phyloP scores from a whole-genome alignment of 2,329 filamentous ascomycete species.

The Fusarium sarcochroum region DNA sequence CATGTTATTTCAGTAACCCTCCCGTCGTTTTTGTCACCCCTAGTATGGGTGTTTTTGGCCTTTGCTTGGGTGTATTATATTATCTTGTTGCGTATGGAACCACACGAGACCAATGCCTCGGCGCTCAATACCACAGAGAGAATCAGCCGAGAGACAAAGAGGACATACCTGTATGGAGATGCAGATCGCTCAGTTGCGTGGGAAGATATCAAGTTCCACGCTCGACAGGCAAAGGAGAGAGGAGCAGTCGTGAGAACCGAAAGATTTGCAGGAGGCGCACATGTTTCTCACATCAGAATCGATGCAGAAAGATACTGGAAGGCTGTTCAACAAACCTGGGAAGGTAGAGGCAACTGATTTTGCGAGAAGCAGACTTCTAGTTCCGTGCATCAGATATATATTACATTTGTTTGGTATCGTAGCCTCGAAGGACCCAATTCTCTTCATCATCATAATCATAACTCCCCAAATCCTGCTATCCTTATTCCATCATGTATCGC shows the following conservation, averaged over 20 bases:
- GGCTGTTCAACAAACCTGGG: slow-evolving; percentile 63
- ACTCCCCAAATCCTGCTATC: neutral
- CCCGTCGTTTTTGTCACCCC: slow-evolving; percentile 52
- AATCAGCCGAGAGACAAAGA: slow-evolving; percentile 57
- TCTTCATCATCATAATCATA: slow-evolving; percentile 1
- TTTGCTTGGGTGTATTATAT: slow-evolving; percentile 52
- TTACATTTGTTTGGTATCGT: slow-evolving; percentile 13
- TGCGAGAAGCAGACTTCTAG: neutral
- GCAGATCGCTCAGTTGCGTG: slow-evolving; percentile 63
- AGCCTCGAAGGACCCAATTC: slow-evolving; percentile 2
- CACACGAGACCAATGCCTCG: slow-evolving; percentile 53
- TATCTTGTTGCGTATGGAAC: slow-evolving; percentile 48
- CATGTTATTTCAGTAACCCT: slow-evolving; percentile 56
- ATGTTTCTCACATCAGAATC: slow-evolving; percentile 65
- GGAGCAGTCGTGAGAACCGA: slow-evolving; percentile 62
- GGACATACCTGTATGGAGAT: slow-evolving; percentile 67
- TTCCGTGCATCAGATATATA: neutral
- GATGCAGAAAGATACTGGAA: slow-evolving; percentile 67
- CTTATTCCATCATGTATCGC: neutral
- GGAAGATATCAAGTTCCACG: slow-evolving; percentile 64
- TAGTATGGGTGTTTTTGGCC: slow-evolving; percentile 54
- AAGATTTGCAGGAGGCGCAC: slow-evolving; percentile 61
- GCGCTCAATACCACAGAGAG: slow-evolving; percentile 55
- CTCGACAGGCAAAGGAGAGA: slow-evolving; percentile 54
- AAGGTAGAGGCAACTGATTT: slow-evolving; percentile 37